Conservation (phyloP, 2,329 filamentous ascomycete species). For the Pestalotiopsis sp. region DNA sequence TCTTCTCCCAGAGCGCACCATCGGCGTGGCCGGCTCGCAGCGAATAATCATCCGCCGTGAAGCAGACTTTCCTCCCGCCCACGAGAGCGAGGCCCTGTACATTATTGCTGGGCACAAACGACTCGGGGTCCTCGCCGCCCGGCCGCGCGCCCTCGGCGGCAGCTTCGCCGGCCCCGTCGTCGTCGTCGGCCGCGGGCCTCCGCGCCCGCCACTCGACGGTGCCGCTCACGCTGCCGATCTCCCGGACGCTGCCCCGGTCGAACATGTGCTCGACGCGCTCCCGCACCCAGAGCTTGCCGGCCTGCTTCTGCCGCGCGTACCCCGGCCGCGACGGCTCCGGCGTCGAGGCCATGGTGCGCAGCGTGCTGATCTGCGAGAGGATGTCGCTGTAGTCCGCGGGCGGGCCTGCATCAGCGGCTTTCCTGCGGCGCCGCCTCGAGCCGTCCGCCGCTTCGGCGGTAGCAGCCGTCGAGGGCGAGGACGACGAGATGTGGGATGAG, state of each 20-base stretch:
- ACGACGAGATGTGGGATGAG: constrained; percentile 23
- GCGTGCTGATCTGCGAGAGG: constrained; percentile 54
- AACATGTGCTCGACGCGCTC: constrained; percentile 62
- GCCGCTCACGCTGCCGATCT: constrained; percentile 63
- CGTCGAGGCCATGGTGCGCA: constrained; percentile 55
- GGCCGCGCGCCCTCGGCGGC: constrained; percentile 45
- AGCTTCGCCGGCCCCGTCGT: constrained; percentile 29
- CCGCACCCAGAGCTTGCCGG: constrained; percentile 67
- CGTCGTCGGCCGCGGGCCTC: constrained; percentile 40
- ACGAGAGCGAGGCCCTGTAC: constrained; percentile 61
- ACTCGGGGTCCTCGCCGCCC: constrained; percentile 33
- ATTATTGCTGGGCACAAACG: constrained; percentile 63
- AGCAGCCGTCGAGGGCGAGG: not conserved
- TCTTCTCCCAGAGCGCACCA: constrained; percentile 59
- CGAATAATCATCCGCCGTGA: constrained; percentile 67
- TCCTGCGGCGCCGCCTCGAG: not conserved
- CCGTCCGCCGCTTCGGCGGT: not conserved
- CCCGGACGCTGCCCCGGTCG: constrained; percentile 56
- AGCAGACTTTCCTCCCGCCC: constrained; percentile 54
- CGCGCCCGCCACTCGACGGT: constrained; percentile 55
- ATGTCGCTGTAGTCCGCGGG: constrained; percentile 66
- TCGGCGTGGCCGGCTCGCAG: constrained; percentile 67
- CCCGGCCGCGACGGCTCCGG: constrained; percentile 56
- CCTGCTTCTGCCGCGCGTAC: constrained; percentile 64
- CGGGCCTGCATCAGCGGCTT: constrained; percentile 35